Evolutionary conservation across 352 stramenopile genomes (phyloP), one percentile per base, ranked within the genome.

Genomic region (Salisapilia sapeloensis): DNA sequence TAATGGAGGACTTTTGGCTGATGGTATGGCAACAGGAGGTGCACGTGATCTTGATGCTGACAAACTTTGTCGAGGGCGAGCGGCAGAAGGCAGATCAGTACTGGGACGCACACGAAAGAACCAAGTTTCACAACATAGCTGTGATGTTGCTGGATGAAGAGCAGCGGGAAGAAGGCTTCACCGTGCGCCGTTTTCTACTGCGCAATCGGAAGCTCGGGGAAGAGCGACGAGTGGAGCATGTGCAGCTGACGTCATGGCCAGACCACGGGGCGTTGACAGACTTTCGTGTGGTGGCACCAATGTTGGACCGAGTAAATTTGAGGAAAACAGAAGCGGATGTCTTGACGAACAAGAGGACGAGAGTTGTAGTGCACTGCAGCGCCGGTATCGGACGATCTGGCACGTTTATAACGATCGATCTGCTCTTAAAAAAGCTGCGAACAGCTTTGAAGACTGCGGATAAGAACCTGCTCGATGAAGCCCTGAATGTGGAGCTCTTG

Each of bases 11-110:
- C 54, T 90, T 90, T 43, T 90, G 69, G 66, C 64, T 62, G 42
- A 90, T 86, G 74, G 36, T 84, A 2, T 86, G 67, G 70, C 48
- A 83, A 23, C 60, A 48, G 28, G 51, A 82, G 34, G 70, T 85
- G 6, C 55, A 82, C 18, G 70, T 86, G 15, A 54, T 90, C n/a
- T 61, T 85, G 38, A 90, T 90, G 70, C 70, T 90, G 22, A 90
- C 74, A 6, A 84, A 86, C 44, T 90, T 85, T 41, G 53, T 90
- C 16, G 74, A 90, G 47, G 44, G 60, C 18, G 50, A 83, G 31
- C 52, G 69, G 15, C 41, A 60, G 21, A 85, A 83, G 41, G 72
- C 72, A 0, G 65, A 85, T 35, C 13, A 76, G 24, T 85, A 89
- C 40, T 89, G 72, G 69, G 56, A 83, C 20, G 31, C 53, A 7